A percentile compares a stretch with the other conserved stretches of the same genome.
Conservation (phyloP, 2,329 filamentous ascomycete genomes). For the Colletotrichum destructivum region DNA sequence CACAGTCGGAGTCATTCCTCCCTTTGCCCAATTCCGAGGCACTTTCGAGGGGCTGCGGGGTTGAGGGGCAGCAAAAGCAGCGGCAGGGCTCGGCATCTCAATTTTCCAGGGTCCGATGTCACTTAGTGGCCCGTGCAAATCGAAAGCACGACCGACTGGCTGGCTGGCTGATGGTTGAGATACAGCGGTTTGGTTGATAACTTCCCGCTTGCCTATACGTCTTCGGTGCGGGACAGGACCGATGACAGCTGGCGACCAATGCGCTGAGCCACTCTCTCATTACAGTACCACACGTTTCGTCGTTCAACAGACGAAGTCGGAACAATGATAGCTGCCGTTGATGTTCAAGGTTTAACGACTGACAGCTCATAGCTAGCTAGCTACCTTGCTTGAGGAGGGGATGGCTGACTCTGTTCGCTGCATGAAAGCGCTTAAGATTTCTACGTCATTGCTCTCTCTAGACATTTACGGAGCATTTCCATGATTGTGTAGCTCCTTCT, state of each 20-base stretch:
- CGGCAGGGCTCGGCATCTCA: slow-evolving; percentile 37
- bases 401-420: neutral
- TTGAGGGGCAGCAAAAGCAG: slow-evolving; percentile 41
- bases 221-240: slow-evolving; percentile 1
- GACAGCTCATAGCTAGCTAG: slow-evolving; percentile 6
- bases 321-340: slow-evolving; percentile 2
- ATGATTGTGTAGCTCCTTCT: slow-evolving; percentile 1
- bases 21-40: neutral
- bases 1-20: slow-evolving; percentile 9
- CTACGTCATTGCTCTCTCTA: neutral
- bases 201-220: neutral
- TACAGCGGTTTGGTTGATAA: neutral
- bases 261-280: slow-evolving; percentile 7
- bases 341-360: neutral
- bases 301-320: neutral
- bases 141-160: slow-evolving; percentile 7
- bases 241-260: slow-evolving; percentile 34
- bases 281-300: slow-evolving; percentile 17
- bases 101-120: slow-evolving; percentile 42
- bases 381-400: neutral
- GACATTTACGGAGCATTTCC: neutral
- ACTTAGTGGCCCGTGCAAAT: slow-evolving; percentile 21
- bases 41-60: slow-evolving; percentile 26
- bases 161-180: neutral
- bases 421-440: neutral